A percentile compares a stretch with the other conserved stretches of the same genome.
Conservation (phyloP, 2,329 filamentous ascomycete genomes). For the Xenosphaeropsis pyriputrescens region DNA sequence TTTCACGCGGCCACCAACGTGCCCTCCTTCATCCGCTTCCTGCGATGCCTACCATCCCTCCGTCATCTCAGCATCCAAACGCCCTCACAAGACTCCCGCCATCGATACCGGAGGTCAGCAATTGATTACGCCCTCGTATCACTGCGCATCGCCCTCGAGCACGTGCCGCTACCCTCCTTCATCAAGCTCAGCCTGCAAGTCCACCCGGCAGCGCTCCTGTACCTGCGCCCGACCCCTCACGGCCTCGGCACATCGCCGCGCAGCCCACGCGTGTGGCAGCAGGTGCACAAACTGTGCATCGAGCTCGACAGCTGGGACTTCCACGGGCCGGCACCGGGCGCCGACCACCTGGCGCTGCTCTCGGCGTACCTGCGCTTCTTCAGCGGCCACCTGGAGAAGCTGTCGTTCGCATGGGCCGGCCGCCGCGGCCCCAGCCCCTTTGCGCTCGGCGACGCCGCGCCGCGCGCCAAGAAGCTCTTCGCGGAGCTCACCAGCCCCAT, state of each 20-base stretch:
- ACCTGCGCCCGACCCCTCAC: conserved; percentile 53
- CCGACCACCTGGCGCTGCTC: conserved; percentile 63
- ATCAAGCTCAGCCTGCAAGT: conserved; percentile 59
- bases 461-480: conserved; percentile 41
- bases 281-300: conserved; percentile 61
- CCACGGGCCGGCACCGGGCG: conserved; percentile 39
- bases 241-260: conserved; percentile 64
- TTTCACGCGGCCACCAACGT: conserved; percentile 87
- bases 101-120: conserved; percentile 60
- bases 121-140: conserved; percentile 87
- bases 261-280: conserved; percentile 58
- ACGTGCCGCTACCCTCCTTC: conserved; percentile 49
- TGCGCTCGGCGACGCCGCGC: conserved; percentile 46
- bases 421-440: conserved; percentile 60
- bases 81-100: conserved; percentile 52
- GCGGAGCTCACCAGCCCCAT: conserved; percentile 49
- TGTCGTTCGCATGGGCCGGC: conserved; percentile 68
- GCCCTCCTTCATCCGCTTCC: conserved; percentile 63
- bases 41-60: conserved; percentile 54
- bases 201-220: conserved; percentile 62
- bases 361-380: conserved; percentile 68
- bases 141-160: conserved; percentile 69
- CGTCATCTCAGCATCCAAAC: conserved; percentile 64
- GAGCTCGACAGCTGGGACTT: conserved; percentile 59
- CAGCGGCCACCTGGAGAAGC: conserved; percentile 47